Base-by-base conservation (phyloP, 2,329 filamentous ascomycete species). In the Colletotrichum gloeosporioides region DNA sequence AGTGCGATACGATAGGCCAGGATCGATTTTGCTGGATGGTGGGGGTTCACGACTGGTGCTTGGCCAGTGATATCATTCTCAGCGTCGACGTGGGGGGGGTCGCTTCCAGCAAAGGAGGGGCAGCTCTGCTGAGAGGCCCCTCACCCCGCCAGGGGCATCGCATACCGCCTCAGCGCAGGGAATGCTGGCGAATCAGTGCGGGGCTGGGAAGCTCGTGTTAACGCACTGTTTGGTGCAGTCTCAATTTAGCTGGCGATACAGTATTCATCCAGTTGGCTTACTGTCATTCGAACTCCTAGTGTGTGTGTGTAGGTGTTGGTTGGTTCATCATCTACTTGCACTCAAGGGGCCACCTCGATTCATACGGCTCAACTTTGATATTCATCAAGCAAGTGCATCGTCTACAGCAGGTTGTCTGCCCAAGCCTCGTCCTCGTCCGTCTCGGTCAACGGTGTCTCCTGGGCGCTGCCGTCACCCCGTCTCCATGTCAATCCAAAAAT, bases 401-500 rank as follows among this genome's bases (percentile, higher is more conserved):
- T 53, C 59, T 62, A 77, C 6, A 77, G 66, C 66, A 78, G 25
- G 59, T 78, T 78, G 44, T 78, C 73, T 4, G 77, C 77, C 77
- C 77, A 78, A 6, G 73, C 76, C 22, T 78, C 77, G 4, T 75
- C 70, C 36, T 73, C 67, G 25, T 75, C 77, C 36, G 34, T 63
- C 63, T 78, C 76, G 53, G 69, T 78, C 34, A 63, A 16, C 29
- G 77, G 77, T 63, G 76, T 77, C 27, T 74, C 75, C 18, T 71
- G 55, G 27, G 16, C 63, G 44, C 69, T 71, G 59, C 36, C 72
- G 32, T 59, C 53, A 2, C 64, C 73, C 32, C 63, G 31, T 49
- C 39, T 73, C 77, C 77, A 82, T 75, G 79, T 81, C 75, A 81
- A 78, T 78, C 81, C 79, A 83, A 98, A 98, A 71, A 98, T 90